phyloP scores from a whole-genome alignment of 768 basidiomycete species.

The Daedaleopsis sinensis region DNA sequence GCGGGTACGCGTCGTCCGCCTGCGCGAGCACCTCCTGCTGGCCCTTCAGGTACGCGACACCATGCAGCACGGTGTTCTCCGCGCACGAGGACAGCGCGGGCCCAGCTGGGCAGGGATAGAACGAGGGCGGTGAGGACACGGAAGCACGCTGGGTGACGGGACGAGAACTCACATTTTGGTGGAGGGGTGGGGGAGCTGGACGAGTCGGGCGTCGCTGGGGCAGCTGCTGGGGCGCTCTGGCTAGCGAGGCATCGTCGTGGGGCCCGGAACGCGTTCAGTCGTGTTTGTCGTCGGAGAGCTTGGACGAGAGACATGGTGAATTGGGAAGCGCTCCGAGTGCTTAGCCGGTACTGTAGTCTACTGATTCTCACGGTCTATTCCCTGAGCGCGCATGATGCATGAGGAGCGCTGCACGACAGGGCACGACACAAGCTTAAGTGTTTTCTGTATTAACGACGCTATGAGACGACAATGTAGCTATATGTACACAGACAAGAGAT shows the following conservation, averaged over 20 bases:
- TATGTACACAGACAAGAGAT: neutral
- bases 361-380: no score
- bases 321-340: slow-evolving; percentile 3
- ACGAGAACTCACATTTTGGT: neutral
- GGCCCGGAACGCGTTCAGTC: slow-evolving; percentile 22
- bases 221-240: slow-evolving; percentile 11
- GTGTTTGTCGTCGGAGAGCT: slow-evolving; percentile 27
- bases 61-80: slow-evolving; percentile 75
- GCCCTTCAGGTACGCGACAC: slow-evolving; percentile 81
- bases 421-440: no score
- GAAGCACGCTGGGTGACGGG: neutral
- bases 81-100: slow-evolving; percentile 61
- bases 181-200: neutral
- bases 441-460: neutral
- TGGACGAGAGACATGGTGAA: slow-evolving; percentile 32
- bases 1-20: slow-evolving; percentile 83
- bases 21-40: slow-evolving; percentile 76
- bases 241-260: slow-evolving; percentile 27
- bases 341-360: neutral
- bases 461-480: slow-evolving; percentile 1
- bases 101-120: slow-evolving; percentile 13
- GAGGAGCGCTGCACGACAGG: no score
- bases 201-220: neutral
- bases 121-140: neutral
- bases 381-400: neutral